Conservation (phyloP, 106 monocot genomes). For the Phalaenopsis equestris region DNA sequence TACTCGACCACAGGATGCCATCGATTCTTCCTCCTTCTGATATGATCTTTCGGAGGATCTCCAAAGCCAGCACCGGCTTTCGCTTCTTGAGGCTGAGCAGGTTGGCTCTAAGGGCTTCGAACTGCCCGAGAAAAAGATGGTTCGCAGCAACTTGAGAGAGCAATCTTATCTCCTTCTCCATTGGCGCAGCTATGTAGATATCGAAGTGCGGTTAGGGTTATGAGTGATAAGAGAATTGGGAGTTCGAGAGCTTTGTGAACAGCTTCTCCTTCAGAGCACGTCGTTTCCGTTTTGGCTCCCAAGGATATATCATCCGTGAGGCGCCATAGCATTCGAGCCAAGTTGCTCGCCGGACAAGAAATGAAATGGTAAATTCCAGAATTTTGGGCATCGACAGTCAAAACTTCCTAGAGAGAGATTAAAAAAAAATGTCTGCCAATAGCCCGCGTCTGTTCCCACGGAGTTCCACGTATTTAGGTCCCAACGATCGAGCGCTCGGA, state of each 20-base stretch:
- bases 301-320: not conserved
- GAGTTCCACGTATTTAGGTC: too few species aligned
- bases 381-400: too few species aligned
- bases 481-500: too few species aligned
- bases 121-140: conserved; percentile 87
- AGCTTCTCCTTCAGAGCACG: not conserved
- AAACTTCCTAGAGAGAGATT: too few species aligned
- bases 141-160: conserved; percentile 74
- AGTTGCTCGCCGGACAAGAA: too few species aligned
- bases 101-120: conserved; percentile 70
- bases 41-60: conserved; percentile 50
- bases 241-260: not conserved
- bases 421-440: too few species aligned
- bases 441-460: too few species aligned
- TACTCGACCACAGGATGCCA: conserved; percentile 56
- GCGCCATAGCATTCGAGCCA: too few species aligned
- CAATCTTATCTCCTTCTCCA: conserved; percentile 60
- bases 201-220: conserved; percentile 5
- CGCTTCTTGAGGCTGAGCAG: conserved; percentile 68
- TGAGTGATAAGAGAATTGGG: not conserved
- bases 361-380: too few species aligned
- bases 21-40: conserved; percentile 55
- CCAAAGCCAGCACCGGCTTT: conserved; percentile 44
- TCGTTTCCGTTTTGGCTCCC: not conserved
- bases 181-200: conserved; percentile 1